Percentiles rank a stretch among this genome's conserved stretches.
Evolutionary conservation across 768 basidiomycete species (phyloP).

Genomic region (Mycena haematopus): DNA sequence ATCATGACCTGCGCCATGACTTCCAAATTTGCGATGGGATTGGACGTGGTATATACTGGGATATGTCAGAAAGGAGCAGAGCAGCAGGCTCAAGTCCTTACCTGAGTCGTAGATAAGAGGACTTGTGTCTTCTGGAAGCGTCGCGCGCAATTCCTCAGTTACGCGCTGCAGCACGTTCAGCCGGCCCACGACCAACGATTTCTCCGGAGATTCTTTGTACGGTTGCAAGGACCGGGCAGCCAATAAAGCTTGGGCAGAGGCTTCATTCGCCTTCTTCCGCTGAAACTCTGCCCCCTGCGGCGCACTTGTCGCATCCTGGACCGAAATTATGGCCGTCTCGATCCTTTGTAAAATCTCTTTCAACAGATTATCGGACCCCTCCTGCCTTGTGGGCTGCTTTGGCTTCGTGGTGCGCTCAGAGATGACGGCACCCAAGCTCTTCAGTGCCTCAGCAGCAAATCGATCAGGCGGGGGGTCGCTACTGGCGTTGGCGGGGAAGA

Average conservation of each 20-base stretch:
- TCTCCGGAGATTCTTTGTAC: not conserved
- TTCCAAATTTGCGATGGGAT: slow-evolving; percentile 5
- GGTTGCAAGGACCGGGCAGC: slow-evolving; percentile 7
- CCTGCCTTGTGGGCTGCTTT: slow-evolving; percentile 8
- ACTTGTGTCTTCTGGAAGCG: slow-evolving; percentile 3
- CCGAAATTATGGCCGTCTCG: not conserved
- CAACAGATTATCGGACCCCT: not conserved
- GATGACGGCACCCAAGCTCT: too few species aligned
- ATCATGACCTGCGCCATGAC: slow-evolving; percentile 14
- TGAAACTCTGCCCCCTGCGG: not conserved
- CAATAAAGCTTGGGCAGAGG: not conserved
- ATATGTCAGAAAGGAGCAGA: not conserved
- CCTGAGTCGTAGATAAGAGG: slow-evolving; percentile 10
- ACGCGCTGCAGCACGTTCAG: not conserved
- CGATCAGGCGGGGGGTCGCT: too few species aligned
- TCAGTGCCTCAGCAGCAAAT: too few species aligned
- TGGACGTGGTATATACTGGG: slow-evolving; percentile 1
- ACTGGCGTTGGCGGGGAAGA: too few species aligned
- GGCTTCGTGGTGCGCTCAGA: too few species aligned
- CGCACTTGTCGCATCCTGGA: not conserved
- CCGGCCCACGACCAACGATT: not conserved
- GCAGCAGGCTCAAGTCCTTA: not conserved
- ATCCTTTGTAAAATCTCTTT: not conserved
- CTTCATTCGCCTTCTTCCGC: not conserved
- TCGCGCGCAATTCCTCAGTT: not conserved